Conservation (phyloP, 495 filamentous ascomycete genomes). For the Cenococcum geophilum region DNA sequence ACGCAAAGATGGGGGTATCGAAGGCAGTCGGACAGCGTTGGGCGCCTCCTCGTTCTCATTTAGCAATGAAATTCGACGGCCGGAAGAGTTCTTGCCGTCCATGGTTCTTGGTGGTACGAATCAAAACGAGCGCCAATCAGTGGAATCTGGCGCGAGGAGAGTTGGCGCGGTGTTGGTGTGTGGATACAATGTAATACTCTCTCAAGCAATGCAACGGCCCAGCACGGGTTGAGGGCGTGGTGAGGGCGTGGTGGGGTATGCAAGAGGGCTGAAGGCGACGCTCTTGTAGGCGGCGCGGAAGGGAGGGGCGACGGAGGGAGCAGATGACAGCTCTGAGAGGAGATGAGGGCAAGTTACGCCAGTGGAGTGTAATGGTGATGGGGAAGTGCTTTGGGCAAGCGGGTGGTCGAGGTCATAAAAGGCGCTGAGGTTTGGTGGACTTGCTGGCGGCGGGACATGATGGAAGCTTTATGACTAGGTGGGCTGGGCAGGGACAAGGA, state of each 20-base stretch:
- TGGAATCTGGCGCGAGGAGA: neutral
- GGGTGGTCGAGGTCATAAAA: neutral
- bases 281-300: too few species aligned
- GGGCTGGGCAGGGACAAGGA: constrained; percentile 25
- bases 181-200: neutral
- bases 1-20: constrained; percentile 20
- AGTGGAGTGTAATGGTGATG: too few species aligned
- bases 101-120: constrained; percentile 22
- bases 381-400: neutral
- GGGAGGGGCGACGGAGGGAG: too few species aligned
- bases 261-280: too few species aligned
- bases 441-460: constrained; percentile 20
- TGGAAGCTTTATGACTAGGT: constrained; percentile 20
- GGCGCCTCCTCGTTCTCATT: constrained; percentile 24
- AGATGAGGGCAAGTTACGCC: too few species aligned
- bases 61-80: constrained; percentile 32
- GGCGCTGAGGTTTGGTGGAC: neutral
- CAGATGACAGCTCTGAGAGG: too few species aligned
- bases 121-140: constrained; percentile 12
- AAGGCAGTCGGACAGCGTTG: constrained; percentile 16
- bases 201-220: neutral
- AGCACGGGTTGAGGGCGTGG: too few species aligned
- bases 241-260: too few species aligned
- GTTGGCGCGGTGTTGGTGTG: neutral
- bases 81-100: constrained; percentile 32